A percentile compares a stretch with the other conserved stretches of the same genome.
These are phyloP conservation scores for Cercophora scortea DNA, from an alignment of 495 filamentous ascomycete genomes.

Conservation along the genomic window DNA sequence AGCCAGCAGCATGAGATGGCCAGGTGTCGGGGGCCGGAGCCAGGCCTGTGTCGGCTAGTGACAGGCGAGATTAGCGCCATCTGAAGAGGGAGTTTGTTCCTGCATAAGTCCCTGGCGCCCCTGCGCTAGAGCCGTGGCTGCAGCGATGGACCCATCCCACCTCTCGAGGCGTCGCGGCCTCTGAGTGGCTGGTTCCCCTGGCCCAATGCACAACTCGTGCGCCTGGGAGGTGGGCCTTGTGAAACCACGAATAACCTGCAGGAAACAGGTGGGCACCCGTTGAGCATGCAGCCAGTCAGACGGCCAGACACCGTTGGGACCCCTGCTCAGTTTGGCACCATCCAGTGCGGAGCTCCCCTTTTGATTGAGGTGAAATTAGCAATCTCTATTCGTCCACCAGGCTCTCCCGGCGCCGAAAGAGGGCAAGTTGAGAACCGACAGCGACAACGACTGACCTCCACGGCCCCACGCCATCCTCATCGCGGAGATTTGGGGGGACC, in stretches of 20 bases:
- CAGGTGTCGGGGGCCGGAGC: background rate
- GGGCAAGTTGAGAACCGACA: background rate
- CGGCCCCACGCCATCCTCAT: background rate
- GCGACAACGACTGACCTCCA: constrained; percentile 4
- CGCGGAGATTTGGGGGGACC: background rate
- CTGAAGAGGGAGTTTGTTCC: constrained; percentile 10
- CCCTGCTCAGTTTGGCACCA: constrained; percentile 5
- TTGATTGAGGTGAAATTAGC: constrained; percentile 28
- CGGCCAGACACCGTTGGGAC: background rate
- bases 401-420: background rate
- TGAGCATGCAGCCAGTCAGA: constrained; percentile 6
- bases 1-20: too few relatives aligned
- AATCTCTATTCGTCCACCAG: constrained; percentile 26
- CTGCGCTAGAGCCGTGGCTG: background rate
- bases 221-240: background rate
- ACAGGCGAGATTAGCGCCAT: constrained; percentile 21
- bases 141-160: background rate
- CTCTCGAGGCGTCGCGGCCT: background rate
- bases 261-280: constrained; percentile 1
- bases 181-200: background rate
- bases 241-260: constrained; percentile 5
- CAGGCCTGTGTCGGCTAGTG: constrained; percentile 1
- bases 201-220: background rate
- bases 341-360: constrained; percentile 13
- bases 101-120: constrained; percentile 9